phyloP scores from a whole-genome alignment of 2,329 filamentous ascomycete species.

The Sporothrix inflata region DNA sequence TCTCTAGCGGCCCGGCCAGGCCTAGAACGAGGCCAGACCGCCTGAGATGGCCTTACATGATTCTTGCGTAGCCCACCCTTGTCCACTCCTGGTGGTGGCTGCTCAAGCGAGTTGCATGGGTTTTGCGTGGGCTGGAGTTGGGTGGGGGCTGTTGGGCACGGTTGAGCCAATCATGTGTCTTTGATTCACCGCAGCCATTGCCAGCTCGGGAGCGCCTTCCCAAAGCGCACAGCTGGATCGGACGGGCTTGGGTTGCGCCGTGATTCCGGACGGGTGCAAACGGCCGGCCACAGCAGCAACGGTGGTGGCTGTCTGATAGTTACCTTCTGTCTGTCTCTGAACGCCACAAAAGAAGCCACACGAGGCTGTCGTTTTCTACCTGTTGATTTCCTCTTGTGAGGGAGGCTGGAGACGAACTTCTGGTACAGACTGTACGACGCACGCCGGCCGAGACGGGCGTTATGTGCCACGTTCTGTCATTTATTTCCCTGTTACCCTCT shows the following conservation, averaged over 20 bases:
- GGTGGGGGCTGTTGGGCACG: neutral
- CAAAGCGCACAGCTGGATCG: neutral
- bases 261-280: neutral
- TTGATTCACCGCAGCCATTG: neutral
- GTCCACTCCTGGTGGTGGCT: neutral
- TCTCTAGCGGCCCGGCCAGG: neutral
- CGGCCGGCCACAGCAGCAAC: neutral
- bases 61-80: conserved; percentile 1
- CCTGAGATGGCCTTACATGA: neutral
- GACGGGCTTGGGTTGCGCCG: neutral
- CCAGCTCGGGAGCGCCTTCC: conserved; percentile 14
- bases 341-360: conserved; percentile 17
- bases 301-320: neutral
- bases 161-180: neutral
- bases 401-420: neutral
- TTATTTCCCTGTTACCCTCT: neutral
- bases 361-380: conserved; percentile 2
- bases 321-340: neutral
- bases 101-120: neutral
- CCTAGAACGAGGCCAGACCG: conserved; percentile 17
- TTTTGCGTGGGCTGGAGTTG: neutral
- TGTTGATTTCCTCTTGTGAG: neutral
- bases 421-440: neutral
- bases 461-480: neutral
- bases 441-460: neutral